Conservation (phyloP, 2,329 filamentous ascomycete species). For the Epichloe sp. region DNA sequence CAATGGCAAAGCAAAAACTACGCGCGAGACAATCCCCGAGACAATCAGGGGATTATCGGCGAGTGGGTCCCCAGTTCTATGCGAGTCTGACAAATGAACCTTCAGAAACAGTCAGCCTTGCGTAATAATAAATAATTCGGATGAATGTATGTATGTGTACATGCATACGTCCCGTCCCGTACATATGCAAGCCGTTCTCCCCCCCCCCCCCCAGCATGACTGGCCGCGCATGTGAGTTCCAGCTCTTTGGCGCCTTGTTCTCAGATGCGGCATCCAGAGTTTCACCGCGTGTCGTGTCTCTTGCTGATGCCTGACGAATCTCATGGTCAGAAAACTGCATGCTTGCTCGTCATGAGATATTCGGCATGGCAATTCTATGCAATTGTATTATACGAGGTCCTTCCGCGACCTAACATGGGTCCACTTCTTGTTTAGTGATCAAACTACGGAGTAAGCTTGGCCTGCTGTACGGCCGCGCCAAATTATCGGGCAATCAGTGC, state of each 20-base stretch:
- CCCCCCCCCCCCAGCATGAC: neutral
- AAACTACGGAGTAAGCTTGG: too few species aligned
- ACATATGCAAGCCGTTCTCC: neutral
- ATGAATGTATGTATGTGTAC: too few species aligned
- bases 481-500: too few species aligned
- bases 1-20: too few species aligned
- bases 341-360: neutral
- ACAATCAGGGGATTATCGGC: too few species aligned
- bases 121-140: neutral
- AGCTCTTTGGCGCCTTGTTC: neutral
- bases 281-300: neutral
- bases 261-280: too few species aligned
- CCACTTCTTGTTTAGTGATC: neutral
- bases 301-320: neutral
- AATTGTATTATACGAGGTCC: neutral
- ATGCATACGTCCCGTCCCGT: neutral
- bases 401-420: neutral
- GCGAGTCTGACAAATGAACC: neutral
- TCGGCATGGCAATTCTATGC: neutral
- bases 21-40: too few species aligned
- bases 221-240: neutral
- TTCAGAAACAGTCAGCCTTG: neutral
- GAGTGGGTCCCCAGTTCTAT: neutral
- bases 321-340: neutral
- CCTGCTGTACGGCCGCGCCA: neutral